phyloP scores from a whole-genome alignment of 345 rosid genomes.

The Lumnitzera littorea region DNA sequence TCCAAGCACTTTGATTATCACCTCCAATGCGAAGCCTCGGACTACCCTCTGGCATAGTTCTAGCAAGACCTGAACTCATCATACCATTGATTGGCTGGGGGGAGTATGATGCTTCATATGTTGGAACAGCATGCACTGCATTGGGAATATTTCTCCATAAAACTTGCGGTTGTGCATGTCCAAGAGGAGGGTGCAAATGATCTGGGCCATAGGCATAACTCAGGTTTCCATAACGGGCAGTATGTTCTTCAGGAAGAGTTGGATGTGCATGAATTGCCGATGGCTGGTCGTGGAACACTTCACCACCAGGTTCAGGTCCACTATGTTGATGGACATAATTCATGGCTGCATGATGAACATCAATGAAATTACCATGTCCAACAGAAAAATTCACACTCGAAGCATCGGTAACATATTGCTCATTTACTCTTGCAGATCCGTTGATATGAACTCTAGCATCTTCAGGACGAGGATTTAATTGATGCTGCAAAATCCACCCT shows the following conservation, averaged over 20 bases:
- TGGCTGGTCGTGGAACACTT: slow-evolving; percentile 55
- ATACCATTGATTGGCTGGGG: slow-evolving; percentile 46
- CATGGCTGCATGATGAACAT: slow-evolving; percentile 39
- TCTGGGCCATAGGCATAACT: slow-evolving; percentile 56
- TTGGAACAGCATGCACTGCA: slow-evolving; percentile 39
- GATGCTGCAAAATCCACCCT: slow-evolving; percentile 71
- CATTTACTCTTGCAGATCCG: slow-evolving; percentile 63
- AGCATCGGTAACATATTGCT: slow-evolving; percentile 55
- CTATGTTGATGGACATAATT: slow-evolving; percentile 38
- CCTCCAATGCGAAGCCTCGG: slow-evolving; percentile 25
- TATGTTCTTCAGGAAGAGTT: slow-evolving; percentile 47
- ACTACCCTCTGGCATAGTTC: slow-evolving; percentile 42
- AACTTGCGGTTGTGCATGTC: slow-evolving; percentile 41
- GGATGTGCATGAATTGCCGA: slow-evolving; percentile 29
- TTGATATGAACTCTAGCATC: slow-evolving; percentile 51
- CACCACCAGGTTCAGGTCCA: slow-evolving; percentile 56
- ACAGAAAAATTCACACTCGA: slow-evolving; percentile 48
- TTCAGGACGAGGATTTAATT: slow-evolving; percentile 47
- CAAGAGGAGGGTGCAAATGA: slow-evolving; percentile 42
- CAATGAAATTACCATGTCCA: slow-evolving; percentile 44
- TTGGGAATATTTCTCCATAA: slow-evolving; percentile 47
- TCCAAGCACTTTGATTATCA: slow-evolving; percentile 43
- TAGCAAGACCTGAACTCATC: slow-evolving; percentile 34
- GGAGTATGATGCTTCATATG: slow-evolving; percentile 37
- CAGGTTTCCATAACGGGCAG: slow-evolving; percentile 46